Evolutionary conservation across 108 stramenopile species (phyloP), one percentile per base, ranked within the genome.

Genomic region (Cylindrotheca closterium): DNA sequence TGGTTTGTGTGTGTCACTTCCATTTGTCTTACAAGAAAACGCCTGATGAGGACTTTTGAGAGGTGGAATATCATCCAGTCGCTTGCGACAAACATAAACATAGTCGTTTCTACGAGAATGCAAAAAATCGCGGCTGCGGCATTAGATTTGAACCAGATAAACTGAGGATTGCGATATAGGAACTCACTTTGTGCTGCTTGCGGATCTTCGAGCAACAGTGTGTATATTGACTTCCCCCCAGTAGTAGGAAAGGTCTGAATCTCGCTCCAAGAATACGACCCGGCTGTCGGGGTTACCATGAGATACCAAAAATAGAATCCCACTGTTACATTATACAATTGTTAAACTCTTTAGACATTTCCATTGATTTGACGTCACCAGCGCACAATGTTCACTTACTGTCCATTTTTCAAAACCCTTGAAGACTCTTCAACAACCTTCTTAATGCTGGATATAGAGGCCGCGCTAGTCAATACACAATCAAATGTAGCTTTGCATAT

Each of bases 401-500:
- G 86, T 42, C 68, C 67, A 24, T 48, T 54, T 27, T 81, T 65
- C 30, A 92, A 68, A 1, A 89, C 62, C 22, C 91, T 86, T 47
- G 55, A 65, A 50, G 81, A 83, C 51, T 92, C 88, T 26, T 56
- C 19, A 19, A 88, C 77, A 60, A 84, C 67, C 8, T 58, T 47
- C 1, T 69, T 60, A 4, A 77, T 80, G 49, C 65, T 58, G 8
- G 65, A 25, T 8, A 74, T 58, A 3, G 85, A 85, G 46, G 80
- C 80, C 3, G 70, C 68, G 32, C 77, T 51, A 47, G 84, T 86
- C 8, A 93, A 68, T 27, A 93, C 70, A 2, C 87, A 77, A 69
- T 93, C 92, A 55, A 93, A 75, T 0, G 85, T 83, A 55, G 79
- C 89, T 77, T 93, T 93, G 70, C 83, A 85, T 42, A 93, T 72